Conservation (phyloP, 371 early-diverging fungal species). For the Conidiobolus incongruus region DNA sequence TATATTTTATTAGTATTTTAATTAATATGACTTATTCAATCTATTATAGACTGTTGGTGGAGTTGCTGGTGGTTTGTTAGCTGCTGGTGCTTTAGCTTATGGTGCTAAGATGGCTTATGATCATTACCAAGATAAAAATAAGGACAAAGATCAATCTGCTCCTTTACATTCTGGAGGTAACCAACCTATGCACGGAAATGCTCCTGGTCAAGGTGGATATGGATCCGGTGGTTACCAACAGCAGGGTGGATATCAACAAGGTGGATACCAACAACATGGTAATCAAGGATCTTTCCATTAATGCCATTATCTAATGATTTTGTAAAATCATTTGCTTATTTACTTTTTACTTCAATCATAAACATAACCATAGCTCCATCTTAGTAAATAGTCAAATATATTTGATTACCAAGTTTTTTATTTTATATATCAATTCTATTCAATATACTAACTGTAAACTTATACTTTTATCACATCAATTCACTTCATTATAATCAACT, state of each 20-base stretch:
- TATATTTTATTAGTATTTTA: background rate
- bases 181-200: background rate
- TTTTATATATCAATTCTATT: too few species aligned
- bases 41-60: conserved; percentile 1
- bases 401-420: too few species aligned
- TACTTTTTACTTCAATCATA: too few species aligned
- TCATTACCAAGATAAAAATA: conserved; percentile 2
- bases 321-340: too few species aligned
- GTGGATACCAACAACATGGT: background rate
- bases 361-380: too few species aligned
- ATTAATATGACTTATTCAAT: background rate
- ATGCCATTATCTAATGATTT: too few species aligned
- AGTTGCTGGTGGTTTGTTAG: conserved; percentile 3
- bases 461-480: too few species aligned
- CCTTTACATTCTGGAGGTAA: background rate
- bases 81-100: conserved; percentile 4
- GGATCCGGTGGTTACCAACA: background rate
- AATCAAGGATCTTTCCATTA: too few species aligned
- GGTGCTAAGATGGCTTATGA: conserved; percentile 5
- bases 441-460: too few species aligned
- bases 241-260: background rate
- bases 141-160: background rate
- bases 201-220: background rate
- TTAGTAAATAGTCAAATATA: too few species aligned
- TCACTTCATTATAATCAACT: too few species aligned